phyloP scores from a whole-genome alignment of 2,329 filamentous ascomycete species.

The Phaeosphaeria sp. region DNA sequence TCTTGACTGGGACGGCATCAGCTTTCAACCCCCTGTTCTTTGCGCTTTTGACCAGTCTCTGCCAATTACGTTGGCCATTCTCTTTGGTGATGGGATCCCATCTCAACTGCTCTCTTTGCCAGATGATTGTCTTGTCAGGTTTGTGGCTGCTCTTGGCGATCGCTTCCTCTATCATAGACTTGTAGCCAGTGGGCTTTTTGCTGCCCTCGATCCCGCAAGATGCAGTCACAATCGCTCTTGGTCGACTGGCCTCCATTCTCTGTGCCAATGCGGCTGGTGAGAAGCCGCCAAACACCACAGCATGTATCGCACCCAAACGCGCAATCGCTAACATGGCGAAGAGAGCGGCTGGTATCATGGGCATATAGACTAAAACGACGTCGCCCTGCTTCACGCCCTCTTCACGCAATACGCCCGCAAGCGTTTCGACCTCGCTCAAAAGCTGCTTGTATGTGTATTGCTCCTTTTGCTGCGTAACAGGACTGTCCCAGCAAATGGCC shows the following conservation, averaged over 20 bases:
- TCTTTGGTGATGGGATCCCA: constrained; percentile 75
- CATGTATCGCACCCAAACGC: constrained; percentile 85
- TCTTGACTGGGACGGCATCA: constrained; percentile 77
- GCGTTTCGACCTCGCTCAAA: constrained; percentile 78
- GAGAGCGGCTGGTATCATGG: constrained; percentile 91
- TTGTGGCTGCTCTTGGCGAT: constrained; percentile 72
- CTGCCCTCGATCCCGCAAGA: constrained; percentile 90
- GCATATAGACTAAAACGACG: constrained; percentile 93
- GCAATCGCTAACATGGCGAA: constrained; percentile 83
- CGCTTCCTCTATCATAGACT: constrained; percentile 76
- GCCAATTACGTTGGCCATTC: constrained; percentile 80
- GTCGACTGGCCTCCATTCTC: constrained; percentile 82
- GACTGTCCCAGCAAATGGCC: constrained; percentile 88
- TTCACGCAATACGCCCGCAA: constrained; percentile 82
- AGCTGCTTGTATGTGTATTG: constrained; percentile 77
- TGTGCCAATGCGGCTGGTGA: constrained; percentile 82
- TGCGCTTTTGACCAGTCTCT: constrained; percentile 75
- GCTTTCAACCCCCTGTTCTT: constrained; percentile 71
- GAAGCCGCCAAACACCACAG: constrained; percentile 94
- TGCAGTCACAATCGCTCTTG: constrained; percentile 80
- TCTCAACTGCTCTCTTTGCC: constrained; percentile 78
- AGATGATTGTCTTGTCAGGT: constrained; percentile 76
- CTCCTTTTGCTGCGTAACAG: constrained; percentile 76
- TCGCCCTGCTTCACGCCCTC: constrained; percentile 84
- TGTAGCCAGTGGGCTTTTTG: constrained; percentile 80